Evolutionary conservation across 2,329 filamentous ascomycete genomes (phyloP).

Genomic region (Apiospora hydei): DNA sequence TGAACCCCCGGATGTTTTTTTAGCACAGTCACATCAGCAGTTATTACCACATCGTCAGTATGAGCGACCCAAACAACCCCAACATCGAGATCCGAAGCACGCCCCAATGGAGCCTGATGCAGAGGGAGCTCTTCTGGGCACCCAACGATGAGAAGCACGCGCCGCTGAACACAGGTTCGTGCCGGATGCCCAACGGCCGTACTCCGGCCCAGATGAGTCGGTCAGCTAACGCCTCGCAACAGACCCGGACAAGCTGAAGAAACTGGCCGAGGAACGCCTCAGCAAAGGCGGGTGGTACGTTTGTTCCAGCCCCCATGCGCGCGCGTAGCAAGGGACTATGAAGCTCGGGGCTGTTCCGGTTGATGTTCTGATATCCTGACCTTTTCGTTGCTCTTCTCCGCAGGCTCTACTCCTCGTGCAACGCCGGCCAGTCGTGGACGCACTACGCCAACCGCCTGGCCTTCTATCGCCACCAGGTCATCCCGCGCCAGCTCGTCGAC

Average conservation of each 20-base stretch:
- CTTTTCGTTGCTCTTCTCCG: background rate
- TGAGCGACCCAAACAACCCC: slow-evolving; percentile 39
- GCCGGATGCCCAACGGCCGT: background rate
- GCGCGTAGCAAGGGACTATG: background rate
- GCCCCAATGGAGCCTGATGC: slow-evolving; percentile 39
- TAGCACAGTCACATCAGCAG: too few species aligned
- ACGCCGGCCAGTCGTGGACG: slow-evolving; percentile 60
- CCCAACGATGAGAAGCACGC: slow-evolving; percentile 38
- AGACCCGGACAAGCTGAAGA: slow-evolving; percentile 66
- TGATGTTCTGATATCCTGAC: background rate
- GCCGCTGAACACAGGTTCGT: slow-evolving; percentile 37
- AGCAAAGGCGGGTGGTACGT: slow-evolving; percentile 61
- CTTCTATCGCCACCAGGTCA: slow-evolving; percentile 69
- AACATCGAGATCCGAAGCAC: slow-evolving; percentile 36
- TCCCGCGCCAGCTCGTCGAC: slow-evolving; percentile 68
- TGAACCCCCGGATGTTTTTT: too few species aligned
- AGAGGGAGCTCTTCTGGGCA: slow-evolving; percentile 39
- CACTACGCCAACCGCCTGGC: slow-evolving; percentile 67
- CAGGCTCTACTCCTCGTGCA: slow-evolving; percentile 62
- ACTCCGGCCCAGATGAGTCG: background rate
- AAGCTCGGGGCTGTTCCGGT: too few species aligned
- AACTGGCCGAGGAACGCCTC: slow-evolving; percentile 61
- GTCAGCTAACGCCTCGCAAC: slow-evolving; percentile 3
- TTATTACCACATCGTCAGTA: slow-evolving; percentile 26
- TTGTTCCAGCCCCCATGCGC: background rate